Conservation (phyloP, 2,329 filamentous ascomycete genomes). For the Cytospora schulzeri region DNA sequence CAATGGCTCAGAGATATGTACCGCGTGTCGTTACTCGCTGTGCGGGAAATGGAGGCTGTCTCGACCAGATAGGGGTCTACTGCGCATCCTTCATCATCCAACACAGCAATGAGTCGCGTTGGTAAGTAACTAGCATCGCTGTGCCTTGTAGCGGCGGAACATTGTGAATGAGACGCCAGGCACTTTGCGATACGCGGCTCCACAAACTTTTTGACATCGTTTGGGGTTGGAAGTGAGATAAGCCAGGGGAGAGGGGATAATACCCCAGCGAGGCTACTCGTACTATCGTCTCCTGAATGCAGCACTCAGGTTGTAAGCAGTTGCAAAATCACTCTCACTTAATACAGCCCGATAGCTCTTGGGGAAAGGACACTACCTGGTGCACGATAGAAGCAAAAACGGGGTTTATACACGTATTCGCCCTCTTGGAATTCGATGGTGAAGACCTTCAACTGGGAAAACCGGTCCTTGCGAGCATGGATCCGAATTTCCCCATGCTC, state of each 20-base stretch:
- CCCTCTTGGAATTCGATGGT: not conserved
- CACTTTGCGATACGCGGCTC: not conserved
- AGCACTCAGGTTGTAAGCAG: not conserved
- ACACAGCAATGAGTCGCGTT: not conserved
- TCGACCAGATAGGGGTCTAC: not conserved
- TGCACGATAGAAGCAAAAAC: not conserved
- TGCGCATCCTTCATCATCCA: not conserved
- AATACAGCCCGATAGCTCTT: not conserved
- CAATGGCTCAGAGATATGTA: slow-evolving; percentile 5
- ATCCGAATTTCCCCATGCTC: not conserved
- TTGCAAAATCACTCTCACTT: not conserved
- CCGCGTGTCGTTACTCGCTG: not conserved
- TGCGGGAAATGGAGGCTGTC: not conserved
- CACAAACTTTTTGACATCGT: not conserved
- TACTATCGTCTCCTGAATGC: not conserved
- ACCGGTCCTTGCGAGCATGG: not conserved
- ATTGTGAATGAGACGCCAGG: not conserved
- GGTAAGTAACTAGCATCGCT: not conserved
- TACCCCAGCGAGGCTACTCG: not conserved
- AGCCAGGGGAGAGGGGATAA: not conserved
- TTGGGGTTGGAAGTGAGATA: not conserved
- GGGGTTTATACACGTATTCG: not conserved
- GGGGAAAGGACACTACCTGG: not conserved
- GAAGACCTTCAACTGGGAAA: not conserved
- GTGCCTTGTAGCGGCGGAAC: not conserved